Evolutionary conservation across 495 filamentous ascomycete genomes (phyloP).

Genomic region (Penicillium tannophilum): DNA sequence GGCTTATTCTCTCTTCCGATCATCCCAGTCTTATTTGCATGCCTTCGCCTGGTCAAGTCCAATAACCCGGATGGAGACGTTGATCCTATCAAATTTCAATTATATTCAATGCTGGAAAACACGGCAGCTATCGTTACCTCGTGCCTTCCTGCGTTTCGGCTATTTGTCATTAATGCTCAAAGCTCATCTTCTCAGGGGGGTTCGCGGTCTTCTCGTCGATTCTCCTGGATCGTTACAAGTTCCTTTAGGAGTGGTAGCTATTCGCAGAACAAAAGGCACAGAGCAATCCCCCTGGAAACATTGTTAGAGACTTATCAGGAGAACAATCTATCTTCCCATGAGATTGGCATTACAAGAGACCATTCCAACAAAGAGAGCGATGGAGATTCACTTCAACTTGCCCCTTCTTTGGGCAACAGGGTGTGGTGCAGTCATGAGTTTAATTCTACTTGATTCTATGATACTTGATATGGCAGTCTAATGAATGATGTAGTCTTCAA

Average conservation of each 20-base stretch:
- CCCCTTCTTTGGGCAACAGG: neutral
- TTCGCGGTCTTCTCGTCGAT: neutral
- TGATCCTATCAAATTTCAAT: slow-evolving; percentile 1
- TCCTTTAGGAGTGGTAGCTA: neutral
- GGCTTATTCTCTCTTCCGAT: neutral
- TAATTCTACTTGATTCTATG: neutral
- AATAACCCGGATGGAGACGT: neutral
- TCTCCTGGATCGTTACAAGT: neutral
- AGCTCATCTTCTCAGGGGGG: neutral
- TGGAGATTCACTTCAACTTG: neutral
- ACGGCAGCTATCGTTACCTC: neutral
- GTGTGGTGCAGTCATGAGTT: neutral
- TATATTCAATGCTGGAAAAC: slow-evolving; percentile 3
- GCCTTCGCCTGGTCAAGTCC: neutral
- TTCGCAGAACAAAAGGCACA: neutral
- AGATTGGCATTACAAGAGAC: neutral
- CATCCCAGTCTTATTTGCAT: neutral
- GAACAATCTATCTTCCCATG: neutral
- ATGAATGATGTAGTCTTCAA: too few species aligned
- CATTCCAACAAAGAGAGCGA: neutral
- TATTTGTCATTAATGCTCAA: neutral
- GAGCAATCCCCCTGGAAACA: neutral
- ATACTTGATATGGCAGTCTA: neutral
- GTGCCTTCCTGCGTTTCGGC: neutral
- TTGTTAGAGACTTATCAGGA: neutral